Evolutionary conservation across 2,329 filamentous ascomycete species (phyloP).

Genomic region (Alternaria sp.): DNA sequence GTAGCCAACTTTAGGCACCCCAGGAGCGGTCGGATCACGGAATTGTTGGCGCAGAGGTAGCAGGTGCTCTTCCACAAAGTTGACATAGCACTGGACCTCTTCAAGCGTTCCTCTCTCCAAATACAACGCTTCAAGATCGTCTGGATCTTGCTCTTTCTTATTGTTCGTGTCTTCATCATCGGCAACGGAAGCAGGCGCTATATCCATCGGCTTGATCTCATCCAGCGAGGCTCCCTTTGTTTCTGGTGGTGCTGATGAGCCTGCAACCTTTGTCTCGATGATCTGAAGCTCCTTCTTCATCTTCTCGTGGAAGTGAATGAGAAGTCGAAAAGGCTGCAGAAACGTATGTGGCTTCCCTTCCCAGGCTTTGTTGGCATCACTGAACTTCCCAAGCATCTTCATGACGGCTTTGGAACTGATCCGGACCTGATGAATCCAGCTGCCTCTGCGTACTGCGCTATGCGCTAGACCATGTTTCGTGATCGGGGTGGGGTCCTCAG

Average conservation of each 20-base stretch:
- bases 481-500: neutral
- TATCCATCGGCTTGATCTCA: rapidly evolving
- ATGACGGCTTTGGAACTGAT: neutral
- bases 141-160: neutral
- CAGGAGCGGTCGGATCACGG: rapidly evolving
- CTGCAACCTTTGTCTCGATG: neutral
- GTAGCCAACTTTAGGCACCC: neutral
- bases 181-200: neutral
- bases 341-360: neutral
- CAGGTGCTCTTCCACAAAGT: neutral
- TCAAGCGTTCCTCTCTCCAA: neutral
- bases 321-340: neutral
- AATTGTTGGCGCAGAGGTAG: neutral
- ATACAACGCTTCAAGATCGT: neutral
- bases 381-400: neutral
- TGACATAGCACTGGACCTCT: neutral
- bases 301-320: neutral
- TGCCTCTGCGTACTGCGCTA: neutral
- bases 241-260: neutral
- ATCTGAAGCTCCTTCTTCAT: neutral
- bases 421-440: neutral
- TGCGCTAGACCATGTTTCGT: neutral
- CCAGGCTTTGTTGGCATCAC: neutral
- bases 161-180: neutral
- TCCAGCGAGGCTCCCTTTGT: rapidly evolving